Percentiles rank a stretch among this genome's conserved stretches.
phyloP scores from a whole-genome alignment of 495 filamentous ascomycete genomes.

The Cercophora scortea region DNA sequence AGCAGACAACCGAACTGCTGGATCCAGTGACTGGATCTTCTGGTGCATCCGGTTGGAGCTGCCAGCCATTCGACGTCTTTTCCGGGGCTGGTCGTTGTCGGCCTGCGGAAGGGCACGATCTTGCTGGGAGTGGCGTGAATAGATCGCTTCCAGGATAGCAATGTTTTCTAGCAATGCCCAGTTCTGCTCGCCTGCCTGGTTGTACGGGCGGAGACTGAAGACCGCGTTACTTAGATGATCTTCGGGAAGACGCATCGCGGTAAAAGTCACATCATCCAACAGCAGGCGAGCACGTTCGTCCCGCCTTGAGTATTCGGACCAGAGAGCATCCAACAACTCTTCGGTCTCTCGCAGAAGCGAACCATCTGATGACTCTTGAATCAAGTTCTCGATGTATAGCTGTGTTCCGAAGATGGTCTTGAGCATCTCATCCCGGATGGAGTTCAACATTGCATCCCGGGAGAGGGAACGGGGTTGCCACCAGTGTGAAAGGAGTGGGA shows the following conservation, averaged over 20 bases:
- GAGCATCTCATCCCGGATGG: slow-evolving; percentile 51
- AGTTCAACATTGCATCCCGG: slow-evolving; percentile 63
- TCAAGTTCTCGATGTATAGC: slow-evolving; percentile 45
- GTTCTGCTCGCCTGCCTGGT: slow-evolving; percentile 38
- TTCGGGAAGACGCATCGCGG: slow-evolving; percentile 24
- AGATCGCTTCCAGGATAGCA: slow-evolving; percentile 39
- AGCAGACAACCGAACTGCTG: slow-evolving; percentile 52
- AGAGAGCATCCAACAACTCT: slow-evolving; percentile 53
- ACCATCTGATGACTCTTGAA: slow-evolving; percentile 20
- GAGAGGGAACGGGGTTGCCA: slow-evolving; percentile 63
- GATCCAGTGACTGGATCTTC: slow-evolving; percentile 48
- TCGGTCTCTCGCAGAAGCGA: slow-evolving; percentile 31
- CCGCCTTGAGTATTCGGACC: slow-evolving; percentile 64
- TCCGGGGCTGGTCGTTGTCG: slow-evolving; percentile 42
- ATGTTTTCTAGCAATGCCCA: slow-evolving; percentile 48
- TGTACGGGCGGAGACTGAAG: slow-evolving; percentile 42
- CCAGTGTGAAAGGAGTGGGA: slow-evolving; percentile 63
- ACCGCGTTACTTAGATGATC: slow-evolving; percentile 27
- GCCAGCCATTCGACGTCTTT: slow-evolving; percentile 54
- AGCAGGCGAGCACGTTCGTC: slow-evolving; percentile 66
- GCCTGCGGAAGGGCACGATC: slow-evolving; percentile 12
- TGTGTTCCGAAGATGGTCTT: slow-evolving; percentile 62
- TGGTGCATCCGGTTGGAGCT: slow-evolving; percentile 54
- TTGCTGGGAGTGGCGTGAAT: slow-evolving; percentile 24
- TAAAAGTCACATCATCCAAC: slow-evolving; percentile 63